phyloP scores from a whole-genome alignment of 1,284 basidiomycete genomes.

The Ceratobasidium sp. region DNA sequence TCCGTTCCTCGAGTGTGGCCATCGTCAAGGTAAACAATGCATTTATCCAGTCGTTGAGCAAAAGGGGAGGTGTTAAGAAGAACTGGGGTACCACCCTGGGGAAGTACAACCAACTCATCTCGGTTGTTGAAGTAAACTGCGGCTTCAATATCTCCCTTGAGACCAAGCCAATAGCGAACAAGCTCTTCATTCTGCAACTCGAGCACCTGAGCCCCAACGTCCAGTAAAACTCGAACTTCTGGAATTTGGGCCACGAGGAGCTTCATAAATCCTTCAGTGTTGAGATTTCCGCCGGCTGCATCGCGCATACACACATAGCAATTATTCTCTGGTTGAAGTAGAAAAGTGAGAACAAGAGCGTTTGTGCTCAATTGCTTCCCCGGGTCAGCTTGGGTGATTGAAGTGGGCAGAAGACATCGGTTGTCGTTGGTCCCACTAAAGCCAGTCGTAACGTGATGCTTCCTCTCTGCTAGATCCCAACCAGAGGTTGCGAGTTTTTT shows the following conservation, averaged over 20 bases:
- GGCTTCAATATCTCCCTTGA: conserved; percentile 49
- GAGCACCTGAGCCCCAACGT: conserved; percentile 64
- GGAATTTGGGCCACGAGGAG: conserved; percentile 51
- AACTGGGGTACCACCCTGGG: too few species aligned
- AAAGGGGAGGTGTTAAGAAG: too few species aligned
- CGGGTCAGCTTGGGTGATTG: conserved; percentile 56
- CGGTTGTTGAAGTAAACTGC: conserved; percentile 61
- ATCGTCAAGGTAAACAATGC: too few species aligned
- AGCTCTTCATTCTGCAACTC: conserved; percentile 57
- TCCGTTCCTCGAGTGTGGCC: too few species aligned
- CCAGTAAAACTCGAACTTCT: conserved; percentile 57
- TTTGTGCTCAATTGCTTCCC: conserved; percentile 57
- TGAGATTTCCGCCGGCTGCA: conserved; percentile 46
- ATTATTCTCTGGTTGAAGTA: conserved; percentile 57
- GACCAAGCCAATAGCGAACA: conserved; percentile 54
- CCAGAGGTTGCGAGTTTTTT: conserved; percentile 57
- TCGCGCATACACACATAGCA: conserved; percentile 50
- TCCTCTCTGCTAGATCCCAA: conserved; percentile 60
- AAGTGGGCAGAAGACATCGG: conserved; percentile 56
- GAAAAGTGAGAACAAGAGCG: conserved; percentile 56
- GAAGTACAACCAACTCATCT: too few species aligned
- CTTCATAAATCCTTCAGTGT: conserved; percentile 51
- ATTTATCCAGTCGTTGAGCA: too few species aligned
- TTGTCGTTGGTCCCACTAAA: conserved; percentile 66
- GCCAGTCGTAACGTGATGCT: conserved; percentile 54